Evolutionary conservation across 345 rosid species (phyloP), one percentile per base, ranked within the genome.

Genomic region (Bretschneidera sinensis): DNA sequence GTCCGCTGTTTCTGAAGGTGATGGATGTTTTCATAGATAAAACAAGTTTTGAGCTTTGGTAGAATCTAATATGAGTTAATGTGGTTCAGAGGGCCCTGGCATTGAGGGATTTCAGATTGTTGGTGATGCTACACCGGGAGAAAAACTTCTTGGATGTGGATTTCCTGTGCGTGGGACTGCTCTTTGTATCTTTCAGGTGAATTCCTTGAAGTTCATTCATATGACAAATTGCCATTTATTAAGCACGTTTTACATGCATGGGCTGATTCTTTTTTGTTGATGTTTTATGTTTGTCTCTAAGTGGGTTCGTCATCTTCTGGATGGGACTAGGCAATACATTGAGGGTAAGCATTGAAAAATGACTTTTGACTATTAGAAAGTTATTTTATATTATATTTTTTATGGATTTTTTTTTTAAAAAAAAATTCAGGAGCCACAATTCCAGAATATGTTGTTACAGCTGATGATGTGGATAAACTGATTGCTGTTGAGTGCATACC

Each of bases 401-500:
- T 24, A 23, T 54, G 21, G 0, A 52, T 54, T 23, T 56, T 63
- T 59, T 53, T 21, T 60, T 52, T 39, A 52, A n/a, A n/a, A n/a
- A n/a, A n/a, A n/a, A n/a, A 60, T 67, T 45, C 79, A 94, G 97
- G 99, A 64, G 99, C 96, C 57, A 90, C 99, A 51, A 86, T 88
- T 79, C 99, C 99, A 33, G 97, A 94, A 69, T 94, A 94, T 71
- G 69, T 86, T 70, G 92, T 94, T 66, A 94, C 99, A 7, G 99
- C 97, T 56, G 99, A 94, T 79, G 99, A 94, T 77, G 97, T 94
- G 56, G 96, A 90, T 67, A 94, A 86, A 71, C 43, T 88, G 69
- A 90, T 94, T 78, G 95, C 96, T 67, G 99, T 94, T 64, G 99
- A 90, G 71, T 94, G 99, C 79, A 90, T 90, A 72, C 99, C 99